Base-by-base conservation (phyloP, 2,329 filamentous ascomycete genomes). In the Drechslera avenae region DNA sequence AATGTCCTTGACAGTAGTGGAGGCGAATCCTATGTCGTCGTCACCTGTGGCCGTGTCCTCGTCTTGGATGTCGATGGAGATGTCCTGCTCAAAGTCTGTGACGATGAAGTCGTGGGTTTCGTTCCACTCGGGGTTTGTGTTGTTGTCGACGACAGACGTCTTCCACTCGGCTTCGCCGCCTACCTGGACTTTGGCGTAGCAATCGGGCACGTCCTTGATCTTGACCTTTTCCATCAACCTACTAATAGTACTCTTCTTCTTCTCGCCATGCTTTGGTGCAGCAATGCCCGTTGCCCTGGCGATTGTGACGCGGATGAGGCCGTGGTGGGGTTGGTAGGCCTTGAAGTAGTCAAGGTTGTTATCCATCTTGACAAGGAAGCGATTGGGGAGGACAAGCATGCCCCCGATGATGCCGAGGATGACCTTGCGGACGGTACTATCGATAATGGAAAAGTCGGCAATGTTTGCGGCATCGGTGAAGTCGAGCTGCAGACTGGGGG, bases 51-150 rank as follows among this genome's bases (percentile, higher is more conserved):
- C 68, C 5, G 76, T 58, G 46, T 81, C 78, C 9, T 78, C 71
- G 47, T 81, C 78, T 31, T 77, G 62, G 16, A 81, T 63, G 23
- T 79, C 74, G 19, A 77, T 32, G 3, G 66, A 46, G 44, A 81
- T 73, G 19, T 41, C 44, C 51, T 81, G 78, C 34, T 80, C 77
- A 53, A 72, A 70, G 54, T 80, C 78, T 7, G 69, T 61, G 2
- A 81, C 71, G 2, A 80, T 64, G 61, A 80, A 80, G 57, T 80
- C 78, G 52, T 76, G 73, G 2, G 76, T 78, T 62, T 81, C 78
- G 57, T 79, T 75, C 78, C 78, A 81, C 18, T 67, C 69, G 0
- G 78, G 78, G 28, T 77, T 67, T 26, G 66, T 66, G 26, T 73
- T 64, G 56, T 79, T 76, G 54, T 78, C 74, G 52, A 76, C 73